Evolutionary conservation across 768 basidiomycete species (phyloP).

Genomic region (Wakefieldia striispora): DNA sequence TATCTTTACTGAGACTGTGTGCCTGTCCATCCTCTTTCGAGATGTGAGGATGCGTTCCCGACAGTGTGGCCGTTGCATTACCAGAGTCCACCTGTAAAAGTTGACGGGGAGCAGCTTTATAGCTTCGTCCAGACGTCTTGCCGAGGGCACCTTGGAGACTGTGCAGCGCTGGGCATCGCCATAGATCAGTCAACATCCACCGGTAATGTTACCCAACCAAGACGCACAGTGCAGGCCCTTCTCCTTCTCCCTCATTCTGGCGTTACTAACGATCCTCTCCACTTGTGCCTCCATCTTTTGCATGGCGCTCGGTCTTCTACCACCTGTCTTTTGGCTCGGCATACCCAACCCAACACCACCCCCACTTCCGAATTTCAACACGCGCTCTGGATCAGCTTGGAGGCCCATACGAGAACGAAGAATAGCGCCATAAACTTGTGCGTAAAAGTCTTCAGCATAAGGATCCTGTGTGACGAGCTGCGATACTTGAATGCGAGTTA

Average conservation of each 20-base stretch:
- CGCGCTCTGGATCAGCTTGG: constrained; percentile 65
- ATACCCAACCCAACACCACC: constrained; percentile 75
- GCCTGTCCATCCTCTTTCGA: constrained; percentile 49
- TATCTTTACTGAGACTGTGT: constrained; percentile 26
- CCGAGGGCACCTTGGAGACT: constrained; percentile 92
- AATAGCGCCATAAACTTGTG: constrained; percentile 90
- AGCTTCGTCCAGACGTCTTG: constrained; percentile 89
- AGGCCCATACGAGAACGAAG: constrained; percentile 76
- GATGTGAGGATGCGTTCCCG: constrained; percentile 46
- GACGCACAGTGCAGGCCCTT: constrained; percentile 61
- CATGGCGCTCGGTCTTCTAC: constrained; percentile 80
- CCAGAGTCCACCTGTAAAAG: constrained; percentile 82
- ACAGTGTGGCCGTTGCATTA: constrained; percentile 35
- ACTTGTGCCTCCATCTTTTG: constrained; percentile 94
- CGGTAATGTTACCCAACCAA: not conserved
- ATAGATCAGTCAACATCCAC: not conserved
- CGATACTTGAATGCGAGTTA: constrained; percentile 97
- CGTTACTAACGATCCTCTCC: constrained; percentile 92
- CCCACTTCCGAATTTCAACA: constrained; percentile 85
- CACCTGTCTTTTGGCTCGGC: constrained; percentile 48
- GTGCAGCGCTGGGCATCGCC: constrained; percentile 50
- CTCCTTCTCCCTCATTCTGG: constrained; percentile 82
- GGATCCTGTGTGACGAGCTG: constrained; percentile 97
- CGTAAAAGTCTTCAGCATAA: constrained; percentile 97
- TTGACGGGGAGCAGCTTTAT: constrained; percentile 95